Base-by-base conservation (phyloP, 2,329 filamentous ascomycete species). In the Xylariaceae sp. region DNA sequence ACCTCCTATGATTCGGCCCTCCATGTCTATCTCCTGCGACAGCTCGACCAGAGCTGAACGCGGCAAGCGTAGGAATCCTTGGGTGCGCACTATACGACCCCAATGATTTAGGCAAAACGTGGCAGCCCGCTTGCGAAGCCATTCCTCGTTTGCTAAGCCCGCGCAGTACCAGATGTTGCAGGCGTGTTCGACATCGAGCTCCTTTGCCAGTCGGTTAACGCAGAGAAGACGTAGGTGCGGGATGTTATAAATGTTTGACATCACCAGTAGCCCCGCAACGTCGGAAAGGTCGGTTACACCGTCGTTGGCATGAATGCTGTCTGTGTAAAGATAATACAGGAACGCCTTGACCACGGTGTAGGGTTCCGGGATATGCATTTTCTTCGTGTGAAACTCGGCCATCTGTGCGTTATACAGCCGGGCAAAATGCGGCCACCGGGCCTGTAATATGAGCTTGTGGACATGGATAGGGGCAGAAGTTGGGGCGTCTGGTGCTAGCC, bases 201-300 rank as follows among this genome's bases (percentile, higher is more conserved):
- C 95, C 59, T 91, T 89, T 53, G 90, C 89, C 2, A 99, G 82
- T 7, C 95, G 86, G 70, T 96, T 93, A 52, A 98, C 90, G 71
- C 93, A 97, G 1, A 98, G 81, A 7, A 96, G 83, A 19, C 93
- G 89, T 20, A 99, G 85, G 64, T 95, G 91, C 1, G 93, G 93
- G 77, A 99, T 96, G 70, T 97, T 93, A 76, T 99, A 99, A 45
- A 98, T 90, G 72, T 98, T 97, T 43, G 92, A 92, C 90, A 99
- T 96, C 62, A 99, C 93, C 2, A 99, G 82, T 73, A 99, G 86
- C 7, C 95, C 93, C 0, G 95, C 93, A 14, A 98, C 92, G 65
- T 97, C 93, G 26, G 88, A 85, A 19, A 97, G 84, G 47, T 88
- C 83, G 0, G 85, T 84, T 76, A 95, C 91, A 37, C 93, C 89